Evolutionary conservation across 257 asterid species (phyloP), one percentile per base, ranked within the genome.

Genomic region (Primulina tabacum): DNA sequence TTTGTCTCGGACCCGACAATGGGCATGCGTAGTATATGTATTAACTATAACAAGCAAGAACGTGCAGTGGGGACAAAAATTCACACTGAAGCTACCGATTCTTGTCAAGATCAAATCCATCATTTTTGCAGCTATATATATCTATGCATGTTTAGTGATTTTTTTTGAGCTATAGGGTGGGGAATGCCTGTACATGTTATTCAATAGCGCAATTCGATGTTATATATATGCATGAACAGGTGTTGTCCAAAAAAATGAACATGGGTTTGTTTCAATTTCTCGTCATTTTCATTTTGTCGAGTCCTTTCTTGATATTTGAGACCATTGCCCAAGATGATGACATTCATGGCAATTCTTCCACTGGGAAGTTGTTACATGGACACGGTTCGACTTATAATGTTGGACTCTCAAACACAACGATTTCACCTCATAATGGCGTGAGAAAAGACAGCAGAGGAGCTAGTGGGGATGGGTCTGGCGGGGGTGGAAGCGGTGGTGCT

Each of bases 301-400:
- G 83, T 53, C 78, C 78, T 62, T 74, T 21, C 70, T 67, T 83
- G 69, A 63, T 59, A 65, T 65, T 74, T 71, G 87, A 78, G 63
- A 18, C 60, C 47, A 58, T 69, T 65, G 63, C 70, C 43, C 62
- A 69, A 30, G 60, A 38, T 35, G 65, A 57, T 63, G 47, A 71
- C 43, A 2, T 17, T 17, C 71, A 70, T 14, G 60, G 53, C 12
- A 55, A 2, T 6, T 24, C 59, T 20, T 30, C 68, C 0, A 24
- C 11, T 7, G 35, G 71, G 47, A 72, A 71, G 58, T 18, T 68
- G 28, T 30, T 68, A 72, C 71, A 68, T 30, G 71, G 47, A 6
- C 34, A 40, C 40, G 3, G 69, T 55, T 12, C 55, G 14, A 16
- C n/a, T 64, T 34, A 62, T 53, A 24, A 26, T n/a, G 69, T 32